Percentiles rank a stretch among this genome's conserved stretches.
Evolutionary conservation across 139 green algal species (phyloP).

Genomic region (Chara braunii): DNA sequence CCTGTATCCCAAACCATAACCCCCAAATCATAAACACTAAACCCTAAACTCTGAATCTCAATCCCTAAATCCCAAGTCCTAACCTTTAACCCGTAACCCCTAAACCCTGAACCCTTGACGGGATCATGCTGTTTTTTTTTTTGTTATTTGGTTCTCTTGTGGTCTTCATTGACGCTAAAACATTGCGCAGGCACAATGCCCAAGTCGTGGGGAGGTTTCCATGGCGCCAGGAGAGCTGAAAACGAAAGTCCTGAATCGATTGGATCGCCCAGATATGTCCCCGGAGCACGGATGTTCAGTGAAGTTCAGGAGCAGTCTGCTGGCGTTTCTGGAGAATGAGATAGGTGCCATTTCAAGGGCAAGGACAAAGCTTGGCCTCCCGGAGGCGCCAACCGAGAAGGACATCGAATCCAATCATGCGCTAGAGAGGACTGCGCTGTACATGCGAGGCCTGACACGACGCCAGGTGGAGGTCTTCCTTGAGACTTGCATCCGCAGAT

Average conservation of each 20-base stretch:
- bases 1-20: slow-evolving; percentile 15
- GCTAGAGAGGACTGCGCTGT: too few relatives aligned
- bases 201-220: too few relatives aligned
- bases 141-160: too few relatives aligned
- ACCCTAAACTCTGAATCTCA: slow-evolving; percentile 19
- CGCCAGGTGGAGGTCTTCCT: slow-evolving; percentile 62
- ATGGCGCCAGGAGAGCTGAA: not conserved
- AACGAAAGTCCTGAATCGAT: not conserved
- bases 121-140: too few relatives aligned
- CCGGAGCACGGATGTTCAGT: slow-evolving; percentile 5
- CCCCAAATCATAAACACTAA: slow-evolving; percentile 20
- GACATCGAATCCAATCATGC: too few relatives aligned
- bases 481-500: slow-evolving; percentile 47
- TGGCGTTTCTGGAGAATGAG: slow-evolving; percentile 22
- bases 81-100: not conserved
- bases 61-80: slow-evolving; percentile 13
- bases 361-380: not conserved
- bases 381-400: too few relatives aligned
- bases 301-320: slow-evolving; percentile 5
- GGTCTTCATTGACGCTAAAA: too few relatives aligned
- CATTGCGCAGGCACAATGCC: too few relatives aligned
- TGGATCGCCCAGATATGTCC: not conserved
- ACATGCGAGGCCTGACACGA: too few relatives aligned
- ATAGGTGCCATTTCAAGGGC: slow-evolving; percentile 2
- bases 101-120: slow-evolving; percentile 3